Evolutionary conservation across 140 eudicot species (phyloP), one percentile per base, ranked within the genome.

Genomic region (Stevia rebaudiana): DNA sequence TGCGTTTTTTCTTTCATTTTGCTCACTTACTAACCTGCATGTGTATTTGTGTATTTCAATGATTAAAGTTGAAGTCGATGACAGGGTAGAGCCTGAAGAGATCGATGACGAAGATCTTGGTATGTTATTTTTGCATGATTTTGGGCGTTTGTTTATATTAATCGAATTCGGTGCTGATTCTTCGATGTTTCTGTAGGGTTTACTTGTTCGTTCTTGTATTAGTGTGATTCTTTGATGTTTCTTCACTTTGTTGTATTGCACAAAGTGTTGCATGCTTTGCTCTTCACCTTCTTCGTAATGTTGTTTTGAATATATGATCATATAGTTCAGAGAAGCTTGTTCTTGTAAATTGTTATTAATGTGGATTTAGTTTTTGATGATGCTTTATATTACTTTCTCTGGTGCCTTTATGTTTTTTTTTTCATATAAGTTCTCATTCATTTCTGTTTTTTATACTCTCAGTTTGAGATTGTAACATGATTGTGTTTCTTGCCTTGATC

Each of bases 41-140:
- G 21, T 22, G 16, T 65, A 11, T 64, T 16, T 64, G 24, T 41
- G 12, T 64, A 16, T 31, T 18, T 72, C 36, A 58, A 35, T 33
- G 43, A 8, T 37, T 44, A 64, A 7, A 49, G 64, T 37, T 48
- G 69, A 57, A 67, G 74, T 47, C 8, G 67, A 67, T 0, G 68
- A 68, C 30, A 48, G 23, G 28, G 56, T 58, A 37, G 79, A 74
- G 44, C 28, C 57, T 67, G 79, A 74, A 48, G 68, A 74, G 10
- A 23, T 58, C 4, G 79, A 74, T 4, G 69, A 74, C 7, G 78
- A 73, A 73, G 78, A 73, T 35, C 67, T 65, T 18, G 79, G 79
- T 74, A 59, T 68, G 61, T 1, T 40, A 17, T 47, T 18, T 49
- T 59, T 24, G 69, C 44, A 18, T 65, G 18, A 35, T 44, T 46